Conservation (phyloP, 306 rosid genomes). For the Prunus mongolica region DNA sequence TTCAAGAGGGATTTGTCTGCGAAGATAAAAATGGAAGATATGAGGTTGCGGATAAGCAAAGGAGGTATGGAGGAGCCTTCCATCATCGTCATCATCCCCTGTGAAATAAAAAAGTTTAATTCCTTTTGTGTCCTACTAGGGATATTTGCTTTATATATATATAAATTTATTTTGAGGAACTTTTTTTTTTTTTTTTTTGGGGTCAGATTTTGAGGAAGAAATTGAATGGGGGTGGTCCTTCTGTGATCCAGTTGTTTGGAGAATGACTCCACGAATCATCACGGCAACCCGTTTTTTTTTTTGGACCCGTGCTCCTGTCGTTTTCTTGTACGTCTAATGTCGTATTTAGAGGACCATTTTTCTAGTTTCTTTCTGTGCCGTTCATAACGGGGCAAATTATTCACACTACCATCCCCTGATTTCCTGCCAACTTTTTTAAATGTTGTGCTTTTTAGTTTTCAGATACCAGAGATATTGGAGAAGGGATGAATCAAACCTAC, state of each 20-base stretch:
- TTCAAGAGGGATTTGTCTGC: slow-evolving; percentile 33
- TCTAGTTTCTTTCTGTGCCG: neutral
- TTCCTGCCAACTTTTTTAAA: too few relatives aligned
- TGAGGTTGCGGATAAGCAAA: slow-evolving; percentile 38
- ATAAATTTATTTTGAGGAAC: too few relatives aligned
- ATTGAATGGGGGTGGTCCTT: neutral
- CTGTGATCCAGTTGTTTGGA: neutral
- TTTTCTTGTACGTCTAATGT: neutral
- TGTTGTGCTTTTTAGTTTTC: too few relatives aligned
- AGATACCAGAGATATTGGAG: too few relatives aligned
- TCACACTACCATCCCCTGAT: neutral
- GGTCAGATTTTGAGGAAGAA: neutral
- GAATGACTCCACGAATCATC: neutral
- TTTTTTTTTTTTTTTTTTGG: too few relatives aligned
- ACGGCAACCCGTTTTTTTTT: neutral
- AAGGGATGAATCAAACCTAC: too few relatives aligned
- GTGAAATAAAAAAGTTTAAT: neutral
- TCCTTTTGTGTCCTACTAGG: neutral
- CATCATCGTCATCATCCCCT: slow-evolving; percentile 11
- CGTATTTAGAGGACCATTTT: neutral
- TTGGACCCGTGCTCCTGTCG: neutral
- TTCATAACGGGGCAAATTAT: too few relatives aligned
- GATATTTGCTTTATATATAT: neutral
- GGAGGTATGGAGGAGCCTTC: slow-evolving; percentile 37
- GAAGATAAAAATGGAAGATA: slow-evolving; percentile 33